phyloP scores from a whole-genome alignment of 768 basidiomycete species.

The Leccinum incarnatum region DNA sequence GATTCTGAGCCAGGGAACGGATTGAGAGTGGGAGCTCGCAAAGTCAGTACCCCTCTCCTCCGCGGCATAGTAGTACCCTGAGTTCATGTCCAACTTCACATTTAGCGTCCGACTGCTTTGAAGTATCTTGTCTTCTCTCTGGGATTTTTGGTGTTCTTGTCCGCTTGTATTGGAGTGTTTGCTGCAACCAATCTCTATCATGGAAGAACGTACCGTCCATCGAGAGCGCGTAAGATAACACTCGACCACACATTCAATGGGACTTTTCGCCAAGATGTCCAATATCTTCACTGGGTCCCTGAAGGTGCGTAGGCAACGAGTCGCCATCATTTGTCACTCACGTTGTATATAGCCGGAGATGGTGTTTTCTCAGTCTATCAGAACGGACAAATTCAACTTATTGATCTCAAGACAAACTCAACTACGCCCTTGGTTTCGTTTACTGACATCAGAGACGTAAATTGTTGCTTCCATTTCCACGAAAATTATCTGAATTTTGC shows the following conservation, averaged over 20 bases:
- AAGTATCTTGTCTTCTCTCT: constrained; percentile 64
- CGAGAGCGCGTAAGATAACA: constrained; percentile 64
- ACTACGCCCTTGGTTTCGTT: constrained; percentile 59
- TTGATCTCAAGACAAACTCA: constrained; percentile 74
- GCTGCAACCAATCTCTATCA: constrained; percentile 69
- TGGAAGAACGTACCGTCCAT: constrained; percentile 47
- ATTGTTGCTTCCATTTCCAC: constrained; percentile 10
- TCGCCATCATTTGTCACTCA: constrained; percentile 2
- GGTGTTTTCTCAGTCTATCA: constrained; percentile 78
- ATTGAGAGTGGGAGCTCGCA: constrained; percentile 36
- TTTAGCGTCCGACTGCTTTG: constrained; percentile 50
- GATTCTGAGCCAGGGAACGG: constrained; percentile 30
- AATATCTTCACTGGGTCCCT: constrained; percentile 77
- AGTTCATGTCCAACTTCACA: constrained; percentile 7
- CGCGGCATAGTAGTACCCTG: background rate
- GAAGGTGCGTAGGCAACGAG: constrained; percentile 60
- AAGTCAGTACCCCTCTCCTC: constrained; percentile 28
- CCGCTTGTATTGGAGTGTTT: constrained; percentile 70
- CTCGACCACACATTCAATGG: constrained; percentile 94
- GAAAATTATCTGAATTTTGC: constrained; percentile 4
- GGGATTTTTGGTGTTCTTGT: constrained; percentile 54
- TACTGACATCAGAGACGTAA: constrained; percentile 64
- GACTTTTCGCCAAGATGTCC: constrained; percentile 58
- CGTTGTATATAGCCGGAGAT: constrained; percentile 71
- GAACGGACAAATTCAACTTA: constrained; percentile 68